Conservation (phyloP, 2,329 filamentous ascomycete genomes). For the Verticillium nonalfalfae region DNA sequence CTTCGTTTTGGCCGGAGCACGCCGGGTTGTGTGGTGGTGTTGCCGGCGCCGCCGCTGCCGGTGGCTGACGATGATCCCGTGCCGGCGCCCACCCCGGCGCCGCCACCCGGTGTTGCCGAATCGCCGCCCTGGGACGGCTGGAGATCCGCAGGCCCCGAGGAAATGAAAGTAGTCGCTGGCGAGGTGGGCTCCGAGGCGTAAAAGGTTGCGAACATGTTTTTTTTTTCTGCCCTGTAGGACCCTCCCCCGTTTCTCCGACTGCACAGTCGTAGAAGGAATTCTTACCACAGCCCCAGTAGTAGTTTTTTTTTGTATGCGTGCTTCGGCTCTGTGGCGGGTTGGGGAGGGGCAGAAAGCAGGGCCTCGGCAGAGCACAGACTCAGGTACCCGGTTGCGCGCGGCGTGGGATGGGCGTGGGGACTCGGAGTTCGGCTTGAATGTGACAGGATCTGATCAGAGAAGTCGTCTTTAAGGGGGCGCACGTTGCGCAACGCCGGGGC, state of each 20-base stretch:
- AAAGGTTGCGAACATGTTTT: background rate
- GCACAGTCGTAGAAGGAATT: too few relatives aligned
- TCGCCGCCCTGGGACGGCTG: background rate
- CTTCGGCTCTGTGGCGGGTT: background rate
- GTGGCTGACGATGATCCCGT: too few relatives aligned
- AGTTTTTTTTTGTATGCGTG: too few relatives aligned
- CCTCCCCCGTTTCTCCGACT: background rate
- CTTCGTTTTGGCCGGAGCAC: conserved; percentile 6
- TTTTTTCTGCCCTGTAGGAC: background rate
- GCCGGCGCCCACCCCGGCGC: too few relatives aligned
- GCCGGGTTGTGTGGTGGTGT: background rate
- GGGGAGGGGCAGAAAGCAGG: background rate
- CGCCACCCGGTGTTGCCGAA: too few relatives aligned
- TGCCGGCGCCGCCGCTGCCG: background rate
- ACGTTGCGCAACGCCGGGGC: background rate
- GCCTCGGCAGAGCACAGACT: background rate
- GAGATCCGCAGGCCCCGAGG: background rate
- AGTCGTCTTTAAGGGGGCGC: background rate
- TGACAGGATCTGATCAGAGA: background rate
- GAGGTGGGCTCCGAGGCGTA: conserved; percentile 1
- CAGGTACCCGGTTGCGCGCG: background rate
- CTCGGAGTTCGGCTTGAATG: background rate
- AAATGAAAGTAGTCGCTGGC: background rate
- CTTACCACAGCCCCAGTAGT: too few relatives aligned
- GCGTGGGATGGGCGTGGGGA: background rate